phyloP scores from a whole-genome alignment of 139 green algal genomes.

The Volvox reticuliferus region DNA sequence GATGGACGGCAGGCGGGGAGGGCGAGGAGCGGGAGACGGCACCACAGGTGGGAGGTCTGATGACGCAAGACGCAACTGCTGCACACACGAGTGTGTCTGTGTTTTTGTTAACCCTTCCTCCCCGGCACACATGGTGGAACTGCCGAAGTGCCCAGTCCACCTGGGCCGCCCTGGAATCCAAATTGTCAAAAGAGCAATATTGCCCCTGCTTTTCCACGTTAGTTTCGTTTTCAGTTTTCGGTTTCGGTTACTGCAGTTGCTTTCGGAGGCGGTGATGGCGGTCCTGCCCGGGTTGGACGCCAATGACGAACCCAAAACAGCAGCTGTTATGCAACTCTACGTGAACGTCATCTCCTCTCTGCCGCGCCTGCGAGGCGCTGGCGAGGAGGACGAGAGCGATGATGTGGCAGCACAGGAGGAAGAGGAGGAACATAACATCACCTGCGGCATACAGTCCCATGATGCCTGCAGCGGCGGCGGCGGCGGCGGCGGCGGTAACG shows the following conservation, averaged over 20 bases:
- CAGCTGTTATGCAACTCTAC: slow-evolving; percentile 82
- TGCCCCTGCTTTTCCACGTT: too few species aligned
- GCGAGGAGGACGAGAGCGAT: slow-evolving; percentile 25
- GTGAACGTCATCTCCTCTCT: slow-evolving; percentile 66
- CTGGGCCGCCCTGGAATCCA: too few species aligned
- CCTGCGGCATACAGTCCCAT: too few species aligned
- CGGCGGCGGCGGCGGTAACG: not conserved
- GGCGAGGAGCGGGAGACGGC: slow-evolving; percentile 2
- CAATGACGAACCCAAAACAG: slow-evolving; percentile 92
- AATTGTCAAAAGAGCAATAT: too few species aligned
- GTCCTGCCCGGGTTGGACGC: slow-evolving; percentile 94
- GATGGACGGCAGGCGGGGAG: slow-evolving; percentile 32
- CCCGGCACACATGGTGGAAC: too few species aligned
- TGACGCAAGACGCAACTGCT: too few species aligned
- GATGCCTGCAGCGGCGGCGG: not conserved
- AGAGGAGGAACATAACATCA: slow-evolving; percentile 17
- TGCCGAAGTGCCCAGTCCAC: too few species aligned
- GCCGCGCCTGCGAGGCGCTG: slow-evolving; percentile 36
- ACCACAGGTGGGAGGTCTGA: not conserved
- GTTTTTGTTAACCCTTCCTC: not conserved
- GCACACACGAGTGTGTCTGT: not conserved
- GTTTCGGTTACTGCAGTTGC: slow-evolving; percentile 42
- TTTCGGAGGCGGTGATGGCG: slow-evolving; percentile 85
- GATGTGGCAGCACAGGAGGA: not conserved
- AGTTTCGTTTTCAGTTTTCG: too few species aligned